Base-by-base conservation (phyloP, 805 yeast species). In the Lachancea meyersii region DNA sequence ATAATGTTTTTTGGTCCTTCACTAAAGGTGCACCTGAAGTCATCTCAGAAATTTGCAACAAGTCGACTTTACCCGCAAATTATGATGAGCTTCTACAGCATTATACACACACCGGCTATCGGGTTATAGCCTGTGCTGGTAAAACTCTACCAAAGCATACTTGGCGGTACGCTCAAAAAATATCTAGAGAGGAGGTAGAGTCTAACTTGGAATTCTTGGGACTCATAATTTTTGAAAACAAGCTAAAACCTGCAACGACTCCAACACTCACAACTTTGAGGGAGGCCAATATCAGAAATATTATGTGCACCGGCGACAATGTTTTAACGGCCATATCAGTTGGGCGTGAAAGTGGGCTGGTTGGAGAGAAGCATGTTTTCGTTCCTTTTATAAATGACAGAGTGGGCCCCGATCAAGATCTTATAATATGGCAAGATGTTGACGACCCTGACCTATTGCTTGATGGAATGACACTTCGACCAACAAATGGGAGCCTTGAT, bases 261-360 rank as follows among this genome's bases (percentile, higher is more conserved):
- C 63, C 67, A 0, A 86, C 89, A 0, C 70, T 93, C 38, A 49
- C 62, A 10, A 72, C 76, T 45, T 69, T 93, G 38, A 67, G 68
- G 18, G 70, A 69, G 5, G 97, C 98, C 0, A 71, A 76, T 18
- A 73, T 93, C 38, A 71, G 97, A 52, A 85, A 93, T 0, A 68
- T 88, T 22, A 93, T 93, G 98, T 93, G 98, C 63, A 93, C 98
- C 0, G 99, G 99, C 41, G 99, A 93, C 62, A 93, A 93, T 58
- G 78, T 93, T 16, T 68, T 93, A 44, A 93, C 99, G 0, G 98
- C 97, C 0, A 77, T 93, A 17, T 85, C 96, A 63, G 98, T 93
- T 14, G 96, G 85, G 3, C 73, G 79, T 46, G 96, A 91, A 56
- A 86, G 95, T 58, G 80, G 78, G 2, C 68, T 93, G 48, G 63